Base-by-base conservation (phyloP, 176 grass and related monocot species). In the Aegilops speltoides region DNA sequence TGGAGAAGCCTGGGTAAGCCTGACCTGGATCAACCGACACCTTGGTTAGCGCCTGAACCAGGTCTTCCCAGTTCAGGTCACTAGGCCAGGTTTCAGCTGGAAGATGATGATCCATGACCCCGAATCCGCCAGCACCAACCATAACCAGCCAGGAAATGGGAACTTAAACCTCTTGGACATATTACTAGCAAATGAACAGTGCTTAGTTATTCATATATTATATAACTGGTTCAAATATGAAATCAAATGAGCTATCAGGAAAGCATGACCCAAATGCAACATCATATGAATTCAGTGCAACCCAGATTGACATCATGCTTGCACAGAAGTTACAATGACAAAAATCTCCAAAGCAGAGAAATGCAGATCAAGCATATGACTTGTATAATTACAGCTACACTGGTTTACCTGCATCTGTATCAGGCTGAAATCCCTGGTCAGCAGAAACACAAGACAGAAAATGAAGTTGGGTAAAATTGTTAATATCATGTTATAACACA, bases 351-450 rank as follows among this genome's bases (percentile, higher is more conserved):
- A 70, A 84, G 25, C 5, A 82, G 67, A 86, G 61, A 10, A 36
- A 68, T 68, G 25, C 46, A 88, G 72, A 28, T 77, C 60, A 72
- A 62, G 37, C 61, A 36, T 63, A 66, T 19, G 7, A 37, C 31
- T 79, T 46, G 17, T 64, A 75, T 23, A 36, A 77, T 52, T 70
- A 22, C 17, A 65, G 7, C 13, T 82, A 63, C 77, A 72, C 40
- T 6, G 22, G 78, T 90, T 79, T 90, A 79, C 91, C 91, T 90
- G 84, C 62, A 73, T 84, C 78, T 33, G 37, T 29, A 79, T 77
- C 43, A 86, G 52, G 40, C 83, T 79, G 88, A 50, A 87, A 72
- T 88, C 81, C 84, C 88, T 85, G 66, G 69, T 34, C 34, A 82
- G 64, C 15, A 85, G 59, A 68, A 83, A 82, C 25, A n/a, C 15